Evolutionary conservation across 2,329 filamentous ascomycete genomes (phyloP).

Genomic region (Trichoderma brevicompactum): DNA sequence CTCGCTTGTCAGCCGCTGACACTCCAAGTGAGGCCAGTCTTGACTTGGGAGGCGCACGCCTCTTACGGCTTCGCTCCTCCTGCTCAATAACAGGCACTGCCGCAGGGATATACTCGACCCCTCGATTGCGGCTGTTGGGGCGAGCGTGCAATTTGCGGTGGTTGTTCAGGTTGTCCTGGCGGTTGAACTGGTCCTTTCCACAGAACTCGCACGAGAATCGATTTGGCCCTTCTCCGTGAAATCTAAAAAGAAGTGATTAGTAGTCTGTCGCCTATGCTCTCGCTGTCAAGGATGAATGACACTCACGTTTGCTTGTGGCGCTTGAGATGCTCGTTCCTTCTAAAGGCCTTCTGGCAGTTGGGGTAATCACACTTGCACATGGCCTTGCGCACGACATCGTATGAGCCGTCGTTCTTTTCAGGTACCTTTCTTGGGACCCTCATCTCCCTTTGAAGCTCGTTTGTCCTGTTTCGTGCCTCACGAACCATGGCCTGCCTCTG

Average conservation of each 20-base stretch:
- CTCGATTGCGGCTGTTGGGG: conserved; percentile 47
- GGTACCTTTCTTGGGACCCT: conserved; percentile 39
- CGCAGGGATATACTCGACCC: conserved; percentile 47
- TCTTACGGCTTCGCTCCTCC: conserved; percentile 47
- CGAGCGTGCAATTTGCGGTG: conserved; percentile 49
- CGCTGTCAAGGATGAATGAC: not conserved
- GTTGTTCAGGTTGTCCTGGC: conserved; percentile 49
- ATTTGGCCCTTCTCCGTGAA: conserved; percentile 47
- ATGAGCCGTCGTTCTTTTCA: conserved; percentile 39
- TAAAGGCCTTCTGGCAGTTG: conserved; percentile 54
- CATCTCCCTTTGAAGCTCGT: conserved; percentile 50
- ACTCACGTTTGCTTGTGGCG: conserved; percentile 58
- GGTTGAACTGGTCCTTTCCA: conserved; percentile 48
- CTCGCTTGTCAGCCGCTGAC: conserved; percentile 37
- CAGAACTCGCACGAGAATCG: conserved; percentile 50
- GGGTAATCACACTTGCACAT: conserved; percentile 53
- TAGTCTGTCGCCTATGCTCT: not conserved
- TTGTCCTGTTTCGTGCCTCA: conserved; percentile 50
- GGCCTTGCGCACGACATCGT: conserved; percentile 46
- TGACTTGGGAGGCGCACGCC: conserved; percentile 45
- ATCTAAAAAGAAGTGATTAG: conserved; percentile 33
- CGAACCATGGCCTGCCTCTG: conserved; percentile 49
- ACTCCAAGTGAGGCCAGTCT: conserved; percentile 35
- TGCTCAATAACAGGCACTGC: conserved; percentile 48
- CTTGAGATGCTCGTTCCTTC: conserved; percentile 60